Evolutionary conservation across 2,329 filamentous ascomycete species (phyloP), one percentile per base, ranked within the genome.

Genomic region (Xylariales sp.): DNA sequence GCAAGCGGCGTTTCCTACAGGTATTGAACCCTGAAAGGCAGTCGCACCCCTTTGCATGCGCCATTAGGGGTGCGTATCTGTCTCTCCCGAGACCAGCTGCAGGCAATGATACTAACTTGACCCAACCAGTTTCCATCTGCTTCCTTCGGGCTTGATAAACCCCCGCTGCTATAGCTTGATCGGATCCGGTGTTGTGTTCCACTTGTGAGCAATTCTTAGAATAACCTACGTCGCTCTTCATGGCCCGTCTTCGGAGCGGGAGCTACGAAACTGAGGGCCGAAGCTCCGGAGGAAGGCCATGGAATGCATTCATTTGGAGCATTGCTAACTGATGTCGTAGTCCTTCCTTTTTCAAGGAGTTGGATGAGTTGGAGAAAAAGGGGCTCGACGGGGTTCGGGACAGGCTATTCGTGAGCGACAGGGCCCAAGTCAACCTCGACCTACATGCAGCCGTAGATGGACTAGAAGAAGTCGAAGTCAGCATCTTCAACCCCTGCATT

Each of bases 101-200:
- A 36, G 33, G 15, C 4, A 24, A 10, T 18, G 33, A 36, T 28
- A 28, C 35, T 38, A 15, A 38, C 35, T 10, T 6, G n/a, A n/a
- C 28, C 15, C 22, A 7, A n/a, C n/a, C 31, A 40, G 37, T 37
- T 46, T 46, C 32, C 44, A 46, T 21, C 27, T 46, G 21, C 44
- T 46, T 24, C 44, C 82, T 18, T 85, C 79, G 42, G 86, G 86
- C 45, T 74, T 90, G 46, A 71, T 90, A 50, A 86, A 84, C 58
- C 81, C 84, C 5, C 68, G 69, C 31, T 86, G 78, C 28, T 40
- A 40, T 53, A 90, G 89, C 66, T 68, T 90, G 43, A 84, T 90
- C 58, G 86, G 84, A 45, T 83, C 81, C 36, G 83, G 72, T 34
- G 74, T 78, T 29, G 77, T 42, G 33, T 55, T 60, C 25, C 55